These are phyloP conservation scores for Chalciporus sphaerocephalus DNA, from an alignment of 768 basidiomycete genomes.

Conservation along the genomic window DNA sequence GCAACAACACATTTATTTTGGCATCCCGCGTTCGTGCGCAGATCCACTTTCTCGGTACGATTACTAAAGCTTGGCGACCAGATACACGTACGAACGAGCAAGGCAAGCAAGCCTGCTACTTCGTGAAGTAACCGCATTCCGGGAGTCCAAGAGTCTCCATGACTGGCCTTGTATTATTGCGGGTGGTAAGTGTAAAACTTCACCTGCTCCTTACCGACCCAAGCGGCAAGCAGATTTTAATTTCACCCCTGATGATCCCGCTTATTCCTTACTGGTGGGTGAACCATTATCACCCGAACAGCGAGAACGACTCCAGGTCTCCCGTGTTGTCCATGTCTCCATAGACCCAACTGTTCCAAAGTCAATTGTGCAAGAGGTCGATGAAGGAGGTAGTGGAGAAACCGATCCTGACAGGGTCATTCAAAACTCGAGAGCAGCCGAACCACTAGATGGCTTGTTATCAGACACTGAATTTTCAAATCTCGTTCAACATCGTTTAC, in stretches of 20 bases:
- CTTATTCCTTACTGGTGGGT: constrained; percentile 73
- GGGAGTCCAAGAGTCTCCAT: constrained; percentile 37
- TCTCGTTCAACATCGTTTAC: constrained; percentile 39
- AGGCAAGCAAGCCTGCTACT: constrained; percentile 76
- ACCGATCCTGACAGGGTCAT: constrained; percentile 66
- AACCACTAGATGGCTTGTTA: constrained; percentile 64
- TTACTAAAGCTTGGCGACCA: constrained; percentile 4
- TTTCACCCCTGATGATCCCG: constrained; percentile 74
- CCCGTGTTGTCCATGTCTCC: constrained; percentile 69
- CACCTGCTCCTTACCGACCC: background rate
- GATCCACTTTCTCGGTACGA: background rate
- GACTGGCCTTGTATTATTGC: constrained; percentile 80
- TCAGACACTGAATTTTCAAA: constrained; percentile 49
- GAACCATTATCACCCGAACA: constrained; percentile 55
- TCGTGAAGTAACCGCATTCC: constrained; percentile 57
- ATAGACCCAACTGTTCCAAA: constrained; percentile 55
- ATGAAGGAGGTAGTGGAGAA: constrained; percentile 39
- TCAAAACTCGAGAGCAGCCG: constrained; percentile 64
- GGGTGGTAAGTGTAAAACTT: constrained; percentile 56
- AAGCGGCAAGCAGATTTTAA: constrained; percentile 70
- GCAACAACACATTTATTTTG: constrained; percentile 94
- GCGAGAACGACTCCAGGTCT: constrained; percentile 46
- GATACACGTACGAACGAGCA: constrained; percentile 73
- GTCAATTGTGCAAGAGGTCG: constrained; percentile 19
- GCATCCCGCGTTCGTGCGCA: constrained; percentile 70